Evolutionary conservation across 768 basidiomycete genomes (phyloP), one percentile per base, ranked within the genome.

Genomic region (Rhizopogon sp.): DNA sequence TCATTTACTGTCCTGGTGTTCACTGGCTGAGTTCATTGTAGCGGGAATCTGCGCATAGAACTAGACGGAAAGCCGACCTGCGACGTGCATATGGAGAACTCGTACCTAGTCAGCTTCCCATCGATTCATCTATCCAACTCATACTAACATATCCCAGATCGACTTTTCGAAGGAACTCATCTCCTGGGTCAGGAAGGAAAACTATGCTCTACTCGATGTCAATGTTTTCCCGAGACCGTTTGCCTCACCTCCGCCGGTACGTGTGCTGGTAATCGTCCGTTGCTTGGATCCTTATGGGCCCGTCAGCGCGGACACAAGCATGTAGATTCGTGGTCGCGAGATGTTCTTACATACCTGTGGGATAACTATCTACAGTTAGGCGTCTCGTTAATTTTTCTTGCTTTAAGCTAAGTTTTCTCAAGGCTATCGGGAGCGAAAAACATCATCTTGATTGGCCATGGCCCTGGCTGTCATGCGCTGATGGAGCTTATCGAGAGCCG

Each of bases 341-440:
- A 88, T 29, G 71, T 95, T 22, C 66, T 96, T 55, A 77, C 78
- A 3, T 96, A 98, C 66, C 69, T 98, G 10, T 99, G 97, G 97
- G 96, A 98, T 69, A 96, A 98, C 64, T 95, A 94, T 64, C 77
- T 98, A 58, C 84, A 89, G 95, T 97, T 62, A 56, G 89, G 67
- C 16, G n/a, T 45, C 43, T 56, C 42, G 40, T 41, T 58, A 0
- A 44, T 11, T 53, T 17, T 29, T 39, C 17, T 35, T n/a, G 11
- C 11, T 11, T 28, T 50, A 45, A 22, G 54, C 51, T 50, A 29
- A 39, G 16, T 50, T 46, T n/a, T 54, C 20, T 29, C 39, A 43
- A 94, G 92, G 56, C 75, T 96, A 59, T 87, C 87, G 6, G 78
- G 77, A 20, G 89, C 88, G 7, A 76, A 82, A 31, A 77, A 83